Evolutionary conservation across 345 rosid genomes (phyloP).

Genomic region (Turritis glabra): DNA sequence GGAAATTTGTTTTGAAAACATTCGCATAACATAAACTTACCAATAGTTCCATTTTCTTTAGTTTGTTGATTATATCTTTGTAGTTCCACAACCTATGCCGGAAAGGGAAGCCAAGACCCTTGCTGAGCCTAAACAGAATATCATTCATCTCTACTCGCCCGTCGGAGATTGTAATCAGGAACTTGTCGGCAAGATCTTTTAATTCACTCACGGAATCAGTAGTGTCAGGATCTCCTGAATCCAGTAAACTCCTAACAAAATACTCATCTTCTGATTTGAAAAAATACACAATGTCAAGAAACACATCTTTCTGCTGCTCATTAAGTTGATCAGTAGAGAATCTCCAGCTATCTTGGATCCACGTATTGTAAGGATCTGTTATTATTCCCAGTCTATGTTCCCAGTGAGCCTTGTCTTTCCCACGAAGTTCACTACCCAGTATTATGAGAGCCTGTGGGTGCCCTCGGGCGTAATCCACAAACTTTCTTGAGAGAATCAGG

Average conservation of each 20-base stretch:
- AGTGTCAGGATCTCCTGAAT: background rate
- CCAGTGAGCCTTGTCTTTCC: constrained; percentile 12
- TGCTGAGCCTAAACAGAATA: constrained; percentile 12
- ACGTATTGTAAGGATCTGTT: background rate
- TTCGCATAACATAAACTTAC: background rate
- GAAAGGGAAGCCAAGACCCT: background rate
- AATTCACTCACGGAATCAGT: background rate
- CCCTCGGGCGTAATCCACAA: constrained; percentile 19
- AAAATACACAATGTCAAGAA: constrained; percentile 41
- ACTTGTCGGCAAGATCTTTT: constrained; percentile 16
- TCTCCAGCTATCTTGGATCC: background rate
- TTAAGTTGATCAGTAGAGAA: constrained; percentile 33
- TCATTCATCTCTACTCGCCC: constrained; percentile 22
- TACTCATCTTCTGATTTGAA: constrained; percentile 10
- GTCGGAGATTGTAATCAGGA: constrained; percentile 1
- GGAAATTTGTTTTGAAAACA: background rate
- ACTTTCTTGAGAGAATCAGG: background rate
- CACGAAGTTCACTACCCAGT: constrained; percentile 8
- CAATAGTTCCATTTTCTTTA: background rate
- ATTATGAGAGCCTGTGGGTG: constrained; percentile 36
- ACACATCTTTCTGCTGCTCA: constrained; percentile 3
- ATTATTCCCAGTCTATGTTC: background rate
- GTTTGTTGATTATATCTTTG: background rate
- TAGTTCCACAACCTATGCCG: background rate
- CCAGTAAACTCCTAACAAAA: background rate